phyloP scores from a whole-genome alignment of 1,284 basidiomycete genomes.

The Paramarasmius palmivorus region DNA sequence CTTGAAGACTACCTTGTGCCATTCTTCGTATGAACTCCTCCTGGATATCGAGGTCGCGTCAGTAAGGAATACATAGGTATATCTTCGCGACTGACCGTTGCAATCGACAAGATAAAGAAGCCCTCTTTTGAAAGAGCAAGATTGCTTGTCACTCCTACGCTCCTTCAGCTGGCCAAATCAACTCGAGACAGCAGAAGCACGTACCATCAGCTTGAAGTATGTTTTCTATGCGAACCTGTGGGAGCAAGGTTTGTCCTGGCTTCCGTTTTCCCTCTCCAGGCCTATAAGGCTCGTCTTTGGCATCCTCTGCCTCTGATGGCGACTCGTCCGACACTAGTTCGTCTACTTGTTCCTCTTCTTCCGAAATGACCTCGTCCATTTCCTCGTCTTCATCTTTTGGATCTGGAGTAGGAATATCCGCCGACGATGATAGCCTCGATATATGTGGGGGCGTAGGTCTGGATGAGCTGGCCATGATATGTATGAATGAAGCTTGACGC shows the following conservation, averaged over 20 bases:
- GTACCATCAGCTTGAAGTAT: slow-evolving; percentile 72
- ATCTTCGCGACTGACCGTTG: slow-evolving; percentile 53
- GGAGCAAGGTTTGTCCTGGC: slow-evolving; percentile 63
- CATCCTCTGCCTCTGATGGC: slow-evolving; percentile 31
- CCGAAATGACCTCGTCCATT: slow-evolving; percentile 12
- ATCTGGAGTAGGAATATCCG: neutral
- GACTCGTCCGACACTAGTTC: slow-evolving; percentile 64
- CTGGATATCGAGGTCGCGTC: slow-evolving; percentile 25
- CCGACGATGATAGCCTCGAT: neutral
- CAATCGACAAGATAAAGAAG: slow-evolving; percentile 65
- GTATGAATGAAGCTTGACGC: too few species aligned
- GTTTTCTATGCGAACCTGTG: slow-evolving; percentile 61
- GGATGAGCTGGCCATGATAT: neutral
- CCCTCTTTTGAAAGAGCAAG: slow-evolving; percentile 74
- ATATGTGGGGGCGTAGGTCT: slow-evolving; percentile 4
- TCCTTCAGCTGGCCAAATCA: slow-evolving; percentile 12
- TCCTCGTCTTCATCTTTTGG: slow-evolving; percentile 6
- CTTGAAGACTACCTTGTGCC: slow-evolving; percentile 55
- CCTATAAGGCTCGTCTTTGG: slow-evolving; percentile 38
- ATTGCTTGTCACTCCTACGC: slow-evolving; percentile 51
- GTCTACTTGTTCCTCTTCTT: slow-evolving; percentile 52
- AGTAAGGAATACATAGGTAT: slow-evolving; percentile 7
- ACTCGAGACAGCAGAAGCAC: neutral
- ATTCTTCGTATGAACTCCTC: slow-evolving; percentile 78
- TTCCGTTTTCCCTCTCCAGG: slow-evolving; percentile 44